Percentiles rank a stretch among this genome's conserved stretches.
These are phyloP conservation scores for Tilletia setariae DNA, from an alignment of 1,284 basidiomycete genomes.

Conservation along the genomic window DNA sequence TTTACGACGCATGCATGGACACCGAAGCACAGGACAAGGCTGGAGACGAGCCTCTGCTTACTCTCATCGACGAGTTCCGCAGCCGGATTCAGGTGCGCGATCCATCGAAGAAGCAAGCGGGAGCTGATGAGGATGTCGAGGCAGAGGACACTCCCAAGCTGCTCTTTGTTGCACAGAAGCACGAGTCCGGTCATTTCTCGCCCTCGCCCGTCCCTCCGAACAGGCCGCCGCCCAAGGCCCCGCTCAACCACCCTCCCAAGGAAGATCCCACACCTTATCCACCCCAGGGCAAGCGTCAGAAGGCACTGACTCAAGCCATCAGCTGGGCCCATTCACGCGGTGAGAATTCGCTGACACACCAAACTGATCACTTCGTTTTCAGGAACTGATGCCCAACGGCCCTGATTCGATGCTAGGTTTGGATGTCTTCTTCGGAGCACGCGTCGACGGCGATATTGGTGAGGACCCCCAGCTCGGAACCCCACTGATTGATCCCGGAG, in stretches of 20 bases:
- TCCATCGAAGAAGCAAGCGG: slow-evolving; percentile 57
- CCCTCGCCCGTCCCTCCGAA: slow-evolving; percentile 36
- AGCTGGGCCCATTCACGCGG: slow-evolving; percentile 71
- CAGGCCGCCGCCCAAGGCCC: slow-evolving; percentile 35
- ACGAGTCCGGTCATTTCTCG: slow-evolving; percentile 49
- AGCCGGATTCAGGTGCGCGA: slow-evolving; percentile 27
- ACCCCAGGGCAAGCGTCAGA: slow-evolving; percentile 53
- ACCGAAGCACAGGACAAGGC: slow-evolving; percentile 60
- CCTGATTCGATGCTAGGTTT: too few species aligned
- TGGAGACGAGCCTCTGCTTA: slow-evolving; percentile 57
- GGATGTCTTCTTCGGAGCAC: slow-evolving; percentile 71
- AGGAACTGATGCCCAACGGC: too few species aligned
- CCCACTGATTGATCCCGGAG: slow-evolving; percentile 79
- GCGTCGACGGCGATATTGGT: slow-evolving; percentile 82
- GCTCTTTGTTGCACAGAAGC: slow-evolving; percentile 63
- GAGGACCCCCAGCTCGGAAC: slow-evolving; percentile 83
- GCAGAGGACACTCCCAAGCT: slow-evolving; percentile 53
- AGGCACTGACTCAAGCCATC: slow-evolving; percentile 70
- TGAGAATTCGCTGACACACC: slow-evolving; percentile 9
- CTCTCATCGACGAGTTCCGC: slow-evolving; percentile 56
- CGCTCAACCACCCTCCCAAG: slow-evolving; percentile 36
- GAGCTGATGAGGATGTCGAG: slow-evolving; percentile 55
- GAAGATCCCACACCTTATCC: slow-evolving; percentile 34
- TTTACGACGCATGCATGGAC: slow-evolving; percentile 81
- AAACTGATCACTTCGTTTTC: too few species aligned